Base-by-base conservation (phyloP, 805 yeast species). In the Candida michaelii region DNA sequence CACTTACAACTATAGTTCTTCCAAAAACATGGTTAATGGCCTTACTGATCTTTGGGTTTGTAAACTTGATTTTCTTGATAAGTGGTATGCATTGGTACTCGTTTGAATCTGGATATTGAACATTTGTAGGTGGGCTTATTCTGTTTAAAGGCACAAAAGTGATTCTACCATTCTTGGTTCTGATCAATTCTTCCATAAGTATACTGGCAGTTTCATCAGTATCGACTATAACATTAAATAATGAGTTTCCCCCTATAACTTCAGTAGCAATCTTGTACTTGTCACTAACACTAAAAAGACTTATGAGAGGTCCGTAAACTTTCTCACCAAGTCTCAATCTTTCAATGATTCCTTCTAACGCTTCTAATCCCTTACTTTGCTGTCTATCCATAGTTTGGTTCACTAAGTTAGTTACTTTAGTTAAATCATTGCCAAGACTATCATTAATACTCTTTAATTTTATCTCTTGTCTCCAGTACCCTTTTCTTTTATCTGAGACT, bases 141-240 rank as follows among this genome's bases (percentile, higher is more conserved):
- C 95, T 71, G 56, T 89, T 88, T 48, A 93, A 66, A 1, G 99
- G 98, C 70, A 93, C 82, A 53, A 93, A 89, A 0, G 98, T 89
- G 0, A 86, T 90, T 54, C 97, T 74, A 1, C 98, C 98, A 5
- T 83, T 74, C 47, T 79, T 80, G 46, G 77, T 80, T 40, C 84
- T 70, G 5, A 74, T 73, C 44, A 93, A 69, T 57, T 88, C 89
- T 33, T 83, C 83, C 85, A 90, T 85, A 3, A 91, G 62, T 13
- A 77, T 59, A 9, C 88, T 73, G 0, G 97, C 98, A 2, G 95
- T 87, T 40, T 76, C 81, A 47, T 91, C 96, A 31, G 74, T 82
- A 55, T 89, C 96, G 11, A 91, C 98, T 17, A 93, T 93, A 23
- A 91, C 80, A 58, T 91, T 88, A 55, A 89, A 90, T 40, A 93